These are phyloP conservation scores for Toxicodendron radicans DNA, from an alignment of 345 rosid genomes.

Conservation along the genomic window DNA sequence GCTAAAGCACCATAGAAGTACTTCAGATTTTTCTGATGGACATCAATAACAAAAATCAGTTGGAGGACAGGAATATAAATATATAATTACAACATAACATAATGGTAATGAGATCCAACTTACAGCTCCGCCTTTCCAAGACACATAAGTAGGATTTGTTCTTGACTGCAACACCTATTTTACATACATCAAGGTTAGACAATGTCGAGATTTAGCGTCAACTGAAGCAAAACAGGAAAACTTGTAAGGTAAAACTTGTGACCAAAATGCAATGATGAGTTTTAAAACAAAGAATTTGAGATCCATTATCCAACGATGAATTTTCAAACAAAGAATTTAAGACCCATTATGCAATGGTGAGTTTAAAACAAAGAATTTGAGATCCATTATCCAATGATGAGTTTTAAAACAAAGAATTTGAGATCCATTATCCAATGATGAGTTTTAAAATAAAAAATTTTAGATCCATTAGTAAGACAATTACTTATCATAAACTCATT, in stretches of 20 bases:
- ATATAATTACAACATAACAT: not conserved
- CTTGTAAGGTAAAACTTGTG: not conserved
- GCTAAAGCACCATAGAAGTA: not conserved
- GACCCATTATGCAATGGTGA: too few relatives aligned
- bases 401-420: too few relatives aligned
- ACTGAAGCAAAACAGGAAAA: not conserved
- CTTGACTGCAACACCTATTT: conserved; percentile 77
- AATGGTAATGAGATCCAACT: conserved; percentile 21
- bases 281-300: not conserved
- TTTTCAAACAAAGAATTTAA: too few relatives aligned
- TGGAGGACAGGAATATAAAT: not conserved
- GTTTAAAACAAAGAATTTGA: not conserved
- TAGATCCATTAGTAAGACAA: too few relatives aligned
- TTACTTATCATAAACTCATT: too few relatives aligned
- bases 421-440: too few relatives aligned
- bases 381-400: not conserved
- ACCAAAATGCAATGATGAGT: not conserved
- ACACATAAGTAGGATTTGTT: conserved; percentile 56
- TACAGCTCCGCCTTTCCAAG: conserved; percentile 97
- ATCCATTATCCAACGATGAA: not conserved
- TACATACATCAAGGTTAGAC: conserved; percentile 12
- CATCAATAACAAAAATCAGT: not conserved
- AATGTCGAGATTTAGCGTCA: conserved; percentile 24
- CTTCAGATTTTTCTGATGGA: not conserved
- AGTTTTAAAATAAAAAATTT: too few relatives aligned